Evolutionary conservation across 768 basidiomycete species (phyloP).

Genomic region (Kwoniella shandongensis): DNA sequence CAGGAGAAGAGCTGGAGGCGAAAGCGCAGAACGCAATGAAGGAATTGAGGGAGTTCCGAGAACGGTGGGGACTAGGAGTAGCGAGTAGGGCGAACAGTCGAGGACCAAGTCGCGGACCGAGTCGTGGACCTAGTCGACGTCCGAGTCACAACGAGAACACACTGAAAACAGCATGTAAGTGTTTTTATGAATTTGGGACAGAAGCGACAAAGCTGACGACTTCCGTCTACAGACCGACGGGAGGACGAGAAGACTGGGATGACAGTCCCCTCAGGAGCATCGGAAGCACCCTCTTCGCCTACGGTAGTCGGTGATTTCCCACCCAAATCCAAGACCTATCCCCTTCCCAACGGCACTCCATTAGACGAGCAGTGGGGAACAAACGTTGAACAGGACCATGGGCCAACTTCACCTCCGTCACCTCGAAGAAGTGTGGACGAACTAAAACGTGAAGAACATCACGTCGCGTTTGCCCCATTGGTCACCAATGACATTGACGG

Average conservation of each 20-base stretch:
- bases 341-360: slow-evolving; percentile 6
- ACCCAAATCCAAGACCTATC: slow-evolving; percentile 30
- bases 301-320: slow-evolving; percentile 27
- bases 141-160: slow-evolving; percentile 24
- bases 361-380: slow-evolving; percentile 8
- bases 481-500: slow-evolving; percentile 8
- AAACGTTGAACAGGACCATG: too few species aligned
- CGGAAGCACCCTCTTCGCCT: slow-evolving; percentile 39
- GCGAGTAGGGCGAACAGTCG: slow-evolving; percentile 19
- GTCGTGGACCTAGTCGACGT: slow-evolving; percentile 38
- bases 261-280: slow-evolving; percentile 24
- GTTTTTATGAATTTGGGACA: background rate
- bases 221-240: slow-evolving; percentile 1
- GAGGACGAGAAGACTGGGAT: slow-evolving; percentile 26
- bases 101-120: slow-evolving; percentile 40
- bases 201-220: too few species aligned
- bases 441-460: slow-evolving; percentile 5
- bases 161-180: slow-evolving; percentile 19
- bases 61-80: slow-evolving; percentile 25
- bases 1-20: slow-evolving; percentile 42
- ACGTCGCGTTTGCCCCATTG: slow-evolving; percentile 24
- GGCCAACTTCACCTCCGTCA: background rate
- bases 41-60: slow-evolving; percentile 45
- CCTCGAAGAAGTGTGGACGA: background rate
- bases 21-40: slow-evolving; percentile 40